Base-by-base conservation (phyloP, 768 basidiomycete species). In the Trametes coccinea region DNA sequence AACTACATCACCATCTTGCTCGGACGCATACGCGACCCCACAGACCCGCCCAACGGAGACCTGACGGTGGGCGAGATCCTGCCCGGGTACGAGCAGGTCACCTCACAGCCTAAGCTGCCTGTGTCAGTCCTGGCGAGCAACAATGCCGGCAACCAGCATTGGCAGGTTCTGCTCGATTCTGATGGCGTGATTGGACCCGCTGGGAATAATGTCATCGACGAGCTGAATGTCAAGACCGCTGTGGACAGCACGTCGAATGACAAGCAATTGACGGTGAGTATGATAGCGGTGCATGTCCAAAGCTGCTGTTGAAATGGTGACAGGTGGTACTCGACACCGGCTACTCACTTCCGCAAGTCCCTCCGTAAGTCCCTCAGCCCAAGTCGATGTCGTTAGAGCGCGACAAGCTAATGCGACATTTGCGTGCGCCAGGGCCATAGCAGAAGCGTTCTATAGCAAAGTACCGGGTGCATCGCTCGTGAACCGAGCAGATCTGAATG, bases 1-100 rank as follows among this genome's bases (percentile, higher is more conserved):
- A 87, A 89, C 69, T 83, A 75, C 63, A 77, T 92, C 56, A 82
- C 87, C 0, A 75, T 92, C 61, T 79, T 87, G 34, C 80, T 92
- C 31, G 83, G 84, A 31, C 83, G 90, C 27, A 75, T 79, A 10
- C 73, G 81, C 61, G 87, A 85, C 67, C 81, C 83, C 10, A 72
- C 73, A 0, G 77, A 82, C 43, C 74, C 70, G 9, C 82, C 80
- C 50, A 81, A 80, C 0, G 90, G 90, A 4, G 80, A 84, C 56
- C 74, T 92, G 50, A 84, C 88, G 2, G 74, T 91, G 14, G 84
- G 86, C 16, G 85, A 87, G 61, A 71, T 84, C 14, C 69, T 89
- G 6, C 61, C 78, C 0, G 78, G 80, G 5, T 85, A 80, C 68
- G 71, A 76, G 44, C 75, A 73, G 31, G 76, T 92, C 58, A 74